Base-by-base conservation (phyloP, 2,329 filamentous ascomycete species). In the Neospermospora avenae region DNA sequence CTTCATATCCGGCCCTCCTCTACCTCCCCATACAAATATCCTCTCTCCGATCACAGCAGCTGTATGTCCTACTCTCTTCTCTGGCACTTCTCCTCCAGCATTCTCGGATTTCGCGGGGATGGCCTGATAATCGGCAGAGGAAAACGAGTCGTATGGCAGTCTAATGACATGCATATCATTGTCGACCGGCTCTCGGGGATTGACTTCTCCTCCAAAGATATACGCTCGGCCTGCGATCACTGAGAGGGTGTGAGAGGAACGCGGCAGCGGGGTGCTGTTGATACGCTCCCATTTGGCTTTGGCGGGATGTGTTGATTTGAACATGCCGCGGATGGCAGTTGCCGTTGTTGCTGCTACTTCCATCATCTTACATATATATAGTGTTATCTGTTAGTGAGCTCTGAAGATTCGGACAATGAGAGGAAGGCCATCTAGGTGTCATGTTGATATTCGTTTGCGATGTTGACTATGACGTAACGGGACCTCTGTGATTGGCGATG, bases 21-120 rank as follows among this genome's bases (percentile, higher is more conserved):
- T 85, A 10, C 92, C 91, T 51, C 90, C 91, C 74, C 93, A 96
- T 44, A 96, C 65, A 74, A 93, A 93, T 68, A 96, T 85, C 22
- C 85, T 85, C 46, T 82, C 81, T 60, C 86, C 81, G 60, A 95
- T 82, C 1, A 85, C 81, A 13, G 87, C 83, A 0, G 87, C 84
- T 35, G 90, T 87, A 66, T 91, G 84, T 20, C 91, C 91, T 2
- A 93, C 84, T 20, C 91, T 84, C 2, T 90, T 80, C 1, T 78
- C 74, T 0, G 91, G 90, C 0, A 89, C 79, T 34, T 80, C 71
- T 28, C 74, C 75, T 35, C 73, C 71, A 28, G 69, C 54, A 51
- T 58, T 69, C n/a, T 77, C 74, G 6, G 77, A 70, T 39, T 75
- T 76, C 31, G 84, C 78, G 66, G 80, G 79, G 69, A 87, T 77